Evolutionary conservation across 73 alveolate genomes (phyloP), one percentile per base, ranked within the genome.

Genomic region (Durusdinium trenchii): DNA sequence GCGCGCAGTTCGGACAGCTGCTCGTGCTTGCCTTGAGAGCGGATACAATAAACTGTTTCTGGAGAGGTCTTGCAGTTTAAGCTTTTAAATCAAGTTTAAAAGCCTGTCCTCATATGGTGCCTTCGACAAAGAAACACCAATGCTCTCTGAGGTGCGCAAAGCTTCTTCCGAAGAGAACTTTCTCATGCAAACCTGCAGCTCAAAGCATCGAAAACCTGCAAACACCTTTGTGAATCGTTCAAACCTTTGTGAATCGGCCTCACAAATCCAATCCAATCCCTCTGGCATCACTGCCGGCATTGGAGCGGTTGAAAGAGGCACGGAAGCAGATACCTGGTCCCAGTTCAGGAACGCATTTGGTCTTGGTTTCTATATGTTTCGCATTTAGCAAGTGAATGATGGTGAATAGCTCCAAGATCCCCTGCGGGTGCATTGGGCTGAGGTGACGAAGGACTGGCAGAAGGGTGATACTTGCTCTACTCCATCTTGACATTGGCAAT

Each of bases 91-190:
- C 84, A 10, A 20, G 3, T 23, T 60, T 60, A 23, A 60, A 60
- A 60, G 73, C n/a, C n/a, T n/a, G n/a, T n/a, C n/a, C n/a, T n/a
- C n/a, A n/a, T n/a, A n/a, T n/a, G n/a, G n/a, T n/a, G n/a, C n/a
- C n/a, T n/a, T n/a, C n/a, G n/a, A n/a, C n/a, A n/a, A n/a, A n/a
- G n/a, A n/a, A n/a, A n/a, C n/a, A n/a, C n/a, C n/a, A n/a, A n/a
- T n/a, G 64, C 20, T 54, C 64, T 54, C 97, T 28, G 7, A 48
- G 78, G 73, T 26, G 73, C 97, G 97, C 76, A 91, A 76, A 16
- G 89, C 87, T 40, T 91, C 97, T 40, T 91, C 97, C 47, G 97
- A 91, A n/a, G 97, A 69, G 87, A 91, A 91, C 81, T 91, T 91
- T 52, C 97, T 47, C 97, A 91, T 91, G 38, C 97, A 91, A 23